Base-by-base conservation (phyloP, 2,329 filamentous ascomycete species). In the Pseudogymnoascus sp. region DNA sequence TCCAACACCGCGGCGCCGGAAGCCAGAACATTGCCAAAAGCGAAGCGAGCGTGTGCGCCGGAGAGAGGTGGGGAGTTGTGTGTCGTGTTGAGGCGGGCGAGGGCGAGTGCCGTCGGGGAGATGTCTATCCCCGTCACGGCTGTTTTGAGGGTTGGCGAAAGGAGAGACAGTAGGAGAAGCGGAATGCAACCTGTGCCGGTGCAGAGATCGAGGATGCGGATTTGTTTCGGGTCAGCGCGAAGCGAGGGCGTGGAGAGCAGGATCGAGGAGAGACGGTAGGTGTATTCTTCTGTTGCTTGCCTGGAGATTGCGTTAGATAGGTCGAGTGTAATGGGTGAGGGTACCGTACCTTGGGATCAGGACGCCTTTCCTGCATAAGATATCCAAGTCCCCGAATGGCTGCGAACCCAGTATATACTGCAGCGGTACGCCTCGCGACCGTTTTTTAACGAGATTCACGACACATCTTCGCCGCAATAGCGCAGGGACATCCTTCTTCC, bases 161-260 rank as follows among this genome's bases (percentile, higher is more conserved):
- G 79, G 8, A 86, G 78, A 35, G 85, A 78, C 64, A 88, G 83
- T 6, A 96, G 78, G 2, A 90, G 81, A 7, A 97, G 80, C 0
- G 91, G 82, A 64, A 97, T 96, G 74, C 93, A 97, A 4, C 94
- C 94, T 4, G 89, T 90, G 8, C 94, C 94, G 0, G 91, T 92
- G 73, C 94, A 97, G 30, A 97, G 78, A 72, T 99, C 94, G 7
- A 97, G 73, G 39, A 97, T 77, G 11, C 79, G 81, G 11, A 64
- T 67, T 66, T 64, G 59, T 70, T 61, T 16, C 4, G 16, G n/a
- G 16, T 32, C 9, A 9, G n/a, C 7, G 28, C 28, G 47, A 25
- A 54, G 47, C 9, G 47, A 54, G n/a, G 47, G 47, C 3, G 47
- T 54, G 4, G 47, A 54, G 47, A 54, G 25, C 2, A 54, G 47